Conservation (phyloP, 2,329 filamentous ascomycete genomes). For the Penicillium sp. region DNA sequence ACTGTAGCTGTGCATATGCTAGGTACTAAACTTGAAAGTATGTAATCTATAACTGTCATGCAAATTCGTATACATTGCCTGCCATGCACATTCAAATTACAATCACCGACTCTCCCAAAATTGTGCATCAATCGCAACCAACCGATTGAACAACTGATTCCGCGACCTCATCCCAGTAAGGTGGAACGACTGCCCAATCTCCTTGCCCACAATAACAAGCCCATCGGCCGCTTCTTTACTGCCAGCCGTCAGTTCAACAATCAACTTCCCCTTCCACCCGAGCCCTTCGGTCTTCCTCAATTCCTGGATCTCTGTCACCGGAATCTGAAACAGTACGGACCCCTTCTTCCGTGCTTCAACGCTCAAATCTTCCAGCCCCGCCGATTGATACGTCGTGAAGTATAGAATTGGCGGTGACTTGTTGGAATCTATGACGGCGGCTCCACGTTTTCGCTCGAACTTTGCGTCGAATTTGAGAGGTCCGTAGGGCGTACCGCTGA, state of each 20-base stretch:
- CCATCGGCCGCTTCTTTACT: constrained; percentile 76
- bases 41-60: neutral
- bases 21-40: too few species aligned
- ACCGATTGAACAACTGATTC: constrained; percentile 30
- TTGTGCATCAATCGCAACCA: constrained; percentile 31
- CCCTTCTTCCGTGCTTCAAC: constrained; percentile 56
- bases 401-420: constrained; percentile 55
- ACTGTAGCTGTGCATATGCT: neutral
- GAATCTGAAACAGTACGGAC: constrained; percentile 69
- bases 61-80: neutral
- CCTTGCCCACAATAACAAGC: constrained; percentile 66
- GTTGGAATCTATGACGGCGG: constrained; percentile 64
- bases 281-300: constrained; percentile 79
- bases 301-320: constrained; percentile 72
- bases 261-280: constrained; percentile 82
- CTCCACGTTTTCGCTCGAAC: constrained; percentile 71
- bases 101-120: constrained; percentile 30
- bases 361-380: constrained; percentile 47
- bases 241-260: constrained; percentile 76
- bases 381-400: constrained; percentile 56
- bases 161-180: constrained; percentile 29
- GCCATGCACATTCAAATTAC: neutral
- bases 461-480: constrained; percentile 78
- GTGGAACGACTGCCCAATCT: constrained; percentile 50
- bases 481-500: constrained; percentile 56